phyloP scores from a whole-genome alignment of 2,329 filamentous ascomycete genomes.

The Penicillium sp. region DNA sequence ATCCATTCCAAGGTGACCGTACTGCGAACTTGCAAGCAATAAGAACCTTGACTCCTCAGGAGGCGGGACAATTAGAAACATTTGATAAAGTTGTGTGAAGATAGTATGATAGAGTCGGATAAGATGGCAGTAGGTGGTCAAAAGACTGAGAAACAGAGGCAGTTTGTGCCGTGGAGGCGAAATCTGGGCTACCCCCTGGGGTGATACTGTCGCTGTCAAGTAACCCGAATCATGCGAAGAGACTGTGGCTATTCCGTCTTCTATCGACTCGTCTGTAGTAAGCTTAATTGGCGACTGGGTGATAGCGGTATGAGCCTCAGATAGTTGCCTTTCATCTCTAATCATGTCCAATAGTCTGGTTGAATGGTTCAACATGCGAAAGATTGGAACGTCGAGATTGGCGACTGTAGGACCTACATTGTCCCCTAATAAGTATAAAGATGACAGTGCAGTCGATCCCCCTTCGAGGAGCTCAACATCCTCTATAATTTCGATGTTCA shows the following conservation, averaged over 20 bases:
- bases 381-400: constrained; percentile 23
- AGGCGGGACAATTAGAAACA: constrained; percentile 22
- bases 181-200: not conserved
- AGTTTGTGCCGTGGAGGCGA: constrained; percentile 7
- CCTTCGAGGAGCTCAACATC: constrained; percentile 22
- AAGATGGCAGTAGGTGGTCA: constrained; percentile 24
- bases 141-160: constrained; percentile 15
- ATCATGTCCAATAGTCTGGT: constrained; percentile 21
- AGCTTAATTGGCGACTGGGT: not conserved
- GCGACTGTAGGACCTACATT: not conserved
- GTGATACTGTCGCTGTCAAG: constrained; percentile 7
- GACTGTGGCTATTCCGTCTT: constrained; percentile 7
- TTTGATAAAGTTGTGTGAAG: constrained; percentile 25
- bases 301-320: not conserved
- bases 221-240: constrained; percentile 21
- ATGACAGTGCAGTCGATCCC: not conserved
- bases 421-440: constrained; percentile 4
- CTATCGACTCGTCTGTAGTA: not conserved
- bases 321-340: not conserved
- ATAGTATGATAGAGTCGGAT: constrained; percentile 21
- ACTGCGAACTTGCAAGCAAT: constrained; percentile 15
- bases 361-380: constrained; percentile 23
- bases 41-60: constrained; percentile 17
- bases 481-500: constrained; percentile 21
- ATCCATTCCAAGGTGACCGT: constrained; percentile 17